Evolutionary conservation across 2,329 filamentous ascomycete genomes (phyloP).

Genomic region (Neoarthrinium moseri): DNA sequence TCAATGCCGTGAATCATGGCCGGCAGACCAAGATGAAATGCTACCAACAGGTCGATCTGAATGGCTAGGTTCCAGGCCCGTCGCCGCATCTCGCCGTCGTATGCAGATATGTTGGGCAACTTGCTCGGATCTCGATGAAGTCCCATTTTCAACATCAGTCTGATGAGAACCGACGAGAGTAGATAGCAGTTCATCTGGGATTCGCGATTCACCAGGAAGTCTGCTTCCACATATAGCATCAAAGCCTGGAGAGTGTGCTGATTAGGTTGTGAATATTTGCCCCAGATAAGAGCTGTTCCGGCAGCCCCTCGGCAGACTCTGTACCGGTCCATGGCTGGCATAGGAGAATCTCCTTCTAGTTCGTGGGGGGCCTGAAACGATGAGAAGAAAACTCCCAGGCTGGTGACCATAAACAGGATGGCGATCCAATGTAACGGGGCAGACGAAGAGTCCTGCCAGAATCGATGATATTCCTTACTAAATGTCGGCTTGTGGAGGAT

Average conservation of each 20-base stretch:
- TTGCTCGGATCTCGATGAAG: slow-evolving; percentile 55
- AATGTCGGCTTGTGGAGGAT: slow-evolving; percentile 54
- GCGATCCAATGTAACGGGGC: slow-evolving; percentile 47
- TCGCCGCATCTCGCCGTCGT: slow-evolving; percentile 53
- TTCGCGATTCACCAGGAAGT: slow-evolving; percentile 50
- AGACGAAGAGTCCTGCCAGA: slow-evolving; percentile 42
- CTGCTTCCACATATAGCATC: slow-evolving; percentile 50
- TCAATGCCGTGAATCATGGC: slow-evolving; percentile 64
- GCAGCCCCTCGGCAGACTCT: slow-evolving; percentile 47
- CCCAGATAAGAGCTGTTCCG: slow-evolving; percentile 49
- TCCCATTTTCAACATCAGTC: slow-evolving; percentile 58
- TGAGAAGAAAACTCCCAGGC: slow-evolving; percentile 43
- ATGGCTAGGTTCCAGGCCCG: slow-evolving; percentile 52
- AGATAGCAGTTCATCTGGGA: slow-evolving; percentile 55
- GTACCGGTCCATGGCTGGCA: slow-evolving; percentile 43
- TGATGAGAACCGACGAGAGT: slow-evolving; percentile 47
- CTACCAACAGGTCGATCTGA: slow-evolving; percentile 63
- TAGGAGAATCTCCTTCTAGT: slow-evolving; percentile 36
- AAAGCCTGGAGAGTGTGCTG: slow-evolving; percentile 48
- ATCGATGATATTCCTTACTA: slow-evolving; percentile 47
- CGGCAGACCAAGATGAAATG: slow-evolving; percentile 67
- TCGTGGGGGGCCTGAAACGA: slow-evolving; percentile 43
- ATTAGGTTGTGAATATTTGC: slow-evolving; percentile 50
- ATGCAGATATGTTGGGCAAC: slow-evolving; percentile 48
- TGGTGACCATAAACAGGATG: slow-evolving; percentile 47